These are phyloP conservation scores for Coemansia sp. DNA, from an alignment of 192 early-diverging fungal genomes.

Conservation along the genomic window DNA sequence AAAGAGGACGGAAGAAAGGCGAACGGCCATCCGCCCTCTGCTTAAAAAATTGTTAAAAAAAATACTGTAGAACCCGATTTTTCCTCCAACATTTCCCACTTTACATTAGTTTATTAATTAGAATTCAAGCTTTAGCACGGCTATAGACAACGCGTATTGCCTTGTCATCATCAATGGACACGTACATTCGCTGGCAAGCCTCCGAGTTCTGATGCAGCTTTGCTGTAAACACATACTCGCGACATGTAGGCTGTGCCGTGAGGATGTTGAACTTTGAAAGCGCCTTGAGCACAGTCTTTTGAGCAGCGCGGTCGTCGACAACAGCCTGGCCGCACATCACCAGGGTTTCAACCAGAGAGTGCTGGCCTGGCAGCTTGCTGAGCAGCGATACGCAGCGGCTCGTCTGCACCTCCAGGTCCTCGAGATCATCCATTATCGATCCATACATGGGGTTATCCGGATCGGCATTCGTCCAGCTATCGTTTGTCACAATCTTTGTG, in stretches of 20 bases:
- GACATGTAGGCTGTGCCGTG: conserved; percentile 17
- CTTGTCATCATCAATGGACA: conserved; percentile 25
- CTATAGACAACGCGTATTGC: conserved; percentile 33
- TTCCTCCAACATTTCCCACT: neutral
- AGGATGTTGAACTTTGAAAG: conserved; percentile 35
- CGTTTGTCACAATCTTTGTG: conserved; percentile 18
- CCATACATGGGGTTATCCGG: conserved; percentile 42
- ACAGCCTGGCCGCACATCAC: conserved; percentile 29
- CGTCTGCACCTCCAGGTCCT: conserved; percentile 41
- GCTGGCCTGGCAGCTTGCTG: conserved; percentile 48
- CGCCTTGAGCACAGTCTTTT: conserved; percentile 40
- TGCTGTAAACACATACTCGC: conserved; percentile 35
- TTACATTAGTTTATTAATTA: no score
- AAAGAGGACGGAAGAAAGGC: no score
- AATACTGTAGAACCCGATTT: neutral
- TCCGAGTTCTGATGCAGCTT: neutral
- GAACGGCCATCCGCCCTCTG: no score
- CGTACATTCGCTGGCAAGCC: conserved; percentile 36
- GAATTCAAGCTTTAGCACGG: neutral
- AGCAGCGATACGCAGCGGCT: conserved; percentile 46
- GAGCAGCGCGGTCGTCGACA: conserved; percentile 30
- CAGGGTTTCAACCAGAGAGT: conserved; percentile 31
- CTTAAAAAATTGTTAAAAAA: no score
- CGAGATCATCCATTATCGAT: conserved; percentile 43
- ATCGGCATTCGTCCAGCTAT: conserved; percentile 27